Base-by-base conservation (phyloP, 2,329 filamentous ascomycete species). In the Aureobasidium melanogenum region DNA sequence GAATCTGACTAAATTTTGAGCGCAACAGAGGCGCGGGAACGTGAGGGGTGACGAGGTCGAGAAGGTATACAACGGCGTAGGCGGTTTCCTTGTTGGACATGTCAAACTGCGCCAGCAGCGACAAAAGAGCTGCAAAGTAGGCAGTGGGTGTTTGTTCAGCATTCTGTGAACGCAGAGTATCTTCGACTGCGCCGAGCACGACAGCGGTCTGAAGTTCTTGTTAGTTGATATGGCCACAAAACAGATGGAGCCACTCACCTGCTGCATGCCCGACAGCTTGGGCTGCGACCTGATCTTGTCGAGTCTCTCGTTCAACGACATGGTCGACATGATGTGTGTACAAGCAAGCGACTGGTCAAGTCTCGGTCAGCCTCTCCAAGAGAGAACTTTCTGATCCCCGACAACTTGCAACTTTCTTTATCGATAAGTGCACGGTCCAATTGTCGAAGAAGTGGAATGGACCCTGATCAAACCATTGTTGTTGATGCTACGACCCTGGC, bases 101-200 rank as follows among this genome's bases (percentile, higher is more conserved):
- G 56, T 85, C 87, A 30, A 90, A 87, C 75, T 95, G 89, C 68
- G 85, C 84, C 3, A 99, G 84, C 3, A 99, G 83, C 39, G 92
- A 90, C 48, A 99, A 82, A 5, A 99, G 84, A n/a, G 94, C 92
- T 17, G 92, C 92, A 72, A 97, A 97, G 77, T 97, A 99, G 64
- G 88, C 91, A 17, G 94, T 97, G 26, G 94, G 84, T 1, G 90
- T 92, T 63, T 87, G 82, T 62, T 90, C 85, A 62, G 89, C 87
- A 70, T 93, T 89, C 74, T 97, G 91, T 69, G 93, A 89, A 73
- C 88, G 87, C 63, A 99, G 84, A 44, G 91, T 97, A 68, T 95
- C 88, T 75, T 99, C 94, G 69, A 99, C 89, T 64, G 93, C 92
- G 67, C 87, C 86, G 66, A 99, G 85, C 64, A 99, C 87, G 68